Conservation (phyloP, 495 filamentous ascomycete species). For the Aspergillus cavernicola region DNA sequence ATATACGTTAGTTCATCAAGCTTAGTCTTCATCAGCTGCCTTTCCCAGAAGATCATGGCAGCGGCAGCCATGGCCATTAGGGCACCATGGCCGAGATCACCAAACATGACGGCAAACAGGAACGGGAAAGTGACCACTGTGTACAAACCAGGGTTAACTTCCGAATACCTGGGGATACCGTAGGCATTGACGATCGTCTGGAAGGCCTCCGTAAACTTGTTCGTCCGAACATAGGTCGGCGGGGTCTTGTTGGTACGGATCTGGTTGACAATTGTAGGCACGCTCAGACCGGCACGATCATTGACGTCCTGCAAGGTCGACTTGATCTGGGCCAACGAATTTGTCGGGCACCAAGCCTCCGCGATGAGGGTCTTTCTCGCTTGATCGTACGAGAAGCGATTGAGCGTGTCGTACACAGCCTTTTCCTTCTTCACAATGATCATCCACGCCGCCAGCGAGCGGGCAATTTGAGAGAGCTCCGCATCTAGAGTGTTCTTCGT, state of each 20-base stretch:
- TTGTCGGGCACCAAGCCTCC: slow-evolving; percentile 94
- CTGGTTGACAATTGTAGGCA: slow-evolving; percentile 96
- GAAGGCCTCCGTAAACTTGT: slow-evolving; percentile 96
- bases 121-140: slow-evolving; percentile 98
- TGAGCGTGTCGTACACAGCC: slow-evolving; percentile 93
- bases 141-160: slow-evolving; percentile 93
- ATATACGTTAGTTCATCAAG: slow-evolving; percentile 93
- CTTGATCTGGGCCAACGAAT: slow-evolving; percentile 84
- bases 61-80: slow-evolving; percentile 77
- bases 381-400: slow-evolving; percentile 93
- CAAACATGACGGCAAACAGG: slow-evolving; percentile 98
- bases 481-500: slow-evolving; percentile 95
- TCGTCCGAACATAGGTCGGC: slow-evolving; percentile 92
- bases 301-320: slow-evolving; percentile 96
- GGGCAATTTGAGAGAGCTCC: slow-evolving; percentile 87
- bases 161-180: slow-evolving; percentile 91
- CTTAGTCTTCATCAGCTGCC: slow-evolving; percentile 75
- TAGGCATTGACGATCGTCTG: slow-evolving; percentile 99
- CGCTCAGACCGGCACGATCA: slow-evolving; percentile 86
- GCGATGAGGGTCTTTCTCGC: slow-evolving; percentile 94
- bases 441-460: slow-evolving; percentile 91
- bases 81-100: slow-evolving; percentile 87
- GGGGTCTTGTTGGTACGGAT: slow-evolving; percentile 95
- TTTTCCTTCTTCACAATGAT: slow-evolving; percentile 97
- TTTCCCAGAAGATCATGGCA: slow-evolving; percentile 96